A percentile compares a stretch with the other conserved stretches of the same genome.
phyloP scores from a whole-genome alignment of 192 early-diverging fungal genomes.

The Martensiomyces pterosporus region DNA sequence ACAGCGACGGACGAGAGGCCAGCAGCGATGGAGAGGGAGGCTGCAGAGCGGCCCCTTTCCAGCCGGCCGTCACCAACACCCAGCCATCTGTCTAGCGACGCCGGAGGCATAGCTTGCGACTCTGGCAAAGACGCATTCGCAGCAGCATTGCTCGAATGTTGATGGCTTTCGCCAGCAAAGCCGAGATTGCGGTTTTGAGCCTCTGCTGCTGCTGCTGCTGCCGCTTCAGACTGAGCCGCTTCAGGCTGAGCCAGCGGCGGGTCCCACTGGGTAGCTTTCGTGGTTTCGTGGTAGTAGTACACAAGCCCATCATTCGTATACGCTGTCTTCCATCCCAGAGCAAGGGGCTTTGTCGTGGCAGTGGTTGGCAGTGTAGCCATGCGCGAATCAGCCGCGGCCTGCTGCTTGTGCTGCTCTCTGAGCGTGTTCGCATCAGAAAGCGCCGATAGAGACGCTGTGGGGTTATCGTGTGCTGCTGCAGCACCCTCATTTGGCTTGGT shows the following conservation, averaged over 20 bases:
- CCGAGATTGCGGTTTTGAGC: background rate
- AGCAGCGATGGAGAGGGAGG: no score
- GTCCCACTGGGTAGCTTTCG: conserved; percentile 48
- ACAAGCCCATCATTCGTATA: conserved; percentile 25
- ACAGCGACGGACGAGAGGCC: no score
- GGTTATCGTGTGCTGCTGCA: no score
- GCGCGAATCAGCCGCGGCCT: background rate
- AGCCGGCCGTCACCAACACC: no score
- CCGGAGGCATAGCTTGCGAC: no score
- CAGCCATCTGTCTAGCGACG: no score
- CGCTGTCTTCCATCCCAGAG: conserved; percentile 44
- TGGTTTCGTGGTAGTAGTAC: conserved; percentile 51
- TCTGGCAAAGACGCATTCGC: no score
- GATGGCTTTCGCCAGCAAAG: background rate
- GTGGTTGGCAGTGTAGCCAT: no score
- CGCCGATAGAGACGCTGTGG: no score
- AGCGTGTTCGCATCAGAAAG: no score
- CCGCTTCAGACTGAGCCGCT: background rate
- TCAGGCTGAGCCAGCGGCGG: conserved; percentile 20
- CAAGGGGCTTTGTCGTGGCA: conserved; percentile 15
- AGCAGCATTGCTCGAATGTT: conserved; percentile 6
- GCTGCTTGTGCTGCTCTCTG: background rate
- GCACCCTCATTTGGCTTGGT: no score
- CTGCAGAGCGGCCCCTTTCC: no score
- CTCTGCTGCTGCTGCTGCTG: background rate